Conservation (phyloP, 1,139 yeast genomes). For the Zygoascus sp. region DNA sequence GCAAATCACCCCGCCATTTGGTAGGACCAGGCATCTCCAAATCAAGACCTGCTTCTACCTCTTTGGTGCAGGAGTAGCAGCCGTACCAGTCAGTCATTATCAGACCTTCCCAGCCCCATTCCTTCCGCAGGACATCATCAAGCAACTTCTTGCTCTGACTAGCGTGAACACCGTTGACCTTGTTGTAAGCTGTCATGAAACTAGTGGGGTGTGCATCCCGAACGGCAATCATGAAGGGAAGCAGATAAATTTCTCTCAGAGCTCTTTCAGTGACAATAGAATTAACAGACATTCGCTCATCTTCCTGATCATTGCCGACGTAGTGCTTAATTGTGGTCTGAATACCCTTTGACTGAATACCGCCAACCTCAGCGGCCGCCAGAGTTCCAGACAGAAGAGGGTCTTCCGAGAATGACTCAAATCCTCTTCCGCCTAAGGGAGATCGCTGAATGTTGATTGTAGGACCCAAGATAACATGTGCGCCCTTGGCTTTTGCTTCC, state of each 20-base stretch:
- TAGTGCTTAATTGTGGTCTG: constrained; percentile 58
- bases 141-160: constrained; percentile 45
- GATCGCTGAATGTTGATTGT: constrained; percentile 42
- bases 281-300: constrained; percentile 48
- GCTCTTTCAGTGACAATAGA: constrained; percentile 53
- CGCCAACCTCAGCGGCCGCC: constrained; percentile 48
- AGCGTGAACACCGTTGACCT: constrained; percentile 53
- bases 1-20: constrained; percentile 41
- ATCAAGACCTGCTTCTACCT: constrained; percentile 54
- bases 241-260: constrained; percentile 54
- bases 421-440: constrained; percentile 62
- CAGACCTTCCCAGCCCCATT: constrained; percentile 55
- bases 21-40: constrained; percentile 64
- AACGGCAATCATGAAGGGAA: constrained; percentile 58
- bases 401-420: constrained; percentile 61
- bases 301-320: constrained; percentile 59
- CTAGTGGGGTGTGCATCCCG: constrained; percentile 47
- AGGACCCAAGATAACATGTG: constrained; percentile 51
- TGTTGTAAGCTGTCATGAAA: constrained; percentile 59
- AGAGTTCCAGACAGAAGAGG: constrained; percentile 53
- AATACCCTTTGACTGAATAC: constrained; percentile 50
- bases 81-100: constrained; percentile 65
- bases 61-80: constrained; percentile 45
- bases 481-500: constrained; percentile 49
- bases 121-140: constrained; percentile 45